A percentile compares a stretch with the other conserved stretches of the same genome.
These are phyloP conservation scores for Candida glucosophila DNA, from an alignment of 1,139 yeast genomes.

Conservation along the genomic window DNA sequence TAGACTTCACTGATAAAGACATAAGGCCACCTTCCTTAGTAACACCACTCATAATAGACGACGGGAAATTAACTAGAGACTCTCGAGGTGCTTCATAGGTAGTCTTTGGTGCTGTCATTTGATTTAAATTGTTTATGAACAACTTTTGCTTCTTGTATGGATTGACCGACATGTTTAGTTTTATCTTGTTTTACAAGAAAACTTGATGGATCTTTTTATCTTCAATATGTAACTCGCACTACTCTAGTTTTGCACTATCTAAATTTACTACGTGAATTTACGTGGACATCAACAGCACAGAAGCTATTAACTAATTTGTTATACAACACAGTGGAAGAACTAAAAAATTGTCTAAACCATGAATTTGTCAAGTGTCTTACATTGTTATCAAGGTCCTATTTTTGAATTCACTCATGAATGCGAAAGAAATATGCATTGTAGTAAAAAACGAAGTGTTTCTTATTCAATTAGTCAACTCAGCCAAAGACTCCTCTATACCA, in stretches of 20 bases:
- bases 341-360: neutral
- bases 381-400: too few species aligned
- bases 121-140: slow-evolving; percentile 2
- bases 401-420: neutral
- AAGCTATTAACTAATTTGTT: too few species aligned
- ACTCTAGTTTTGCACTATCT: too few species aligned
- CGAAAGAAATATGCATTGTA: too few species aligned
- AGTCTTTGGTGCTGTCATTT: slow-evolving; percentile 12
- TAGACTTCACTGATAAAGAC: slow-evolving; percentile 35
- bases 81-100: slow-evolving; percentile 27
- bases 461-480: too few species aligned
- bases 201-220: too few species aligned
- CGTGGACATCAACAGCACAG: too few species aligned
- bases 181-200: too few species aligned
- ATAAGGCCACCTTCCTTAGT: slow-evolving; percentile 36
- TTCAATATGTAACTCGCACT: too few species aligned
- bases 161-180: slow-evolving; percentile 4
- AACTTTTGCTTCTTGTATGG: slow-evolving; percentile 7
- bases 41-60: slow-evolving; percentile 35
- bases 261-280: too few species aligned
- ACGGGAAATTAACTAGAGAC: slow-evolving; percentile 27
- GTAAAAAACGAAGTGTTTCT: too few species aligned
- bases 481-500: slow-evolving; percentile 37
- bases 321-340: slow-evolving; percentile 1
- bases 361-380: too few species aligned